These are phyloP conservation scores for Chlamydomonas eustigma DNA, from an alignment of 139 green algal genomes.

Conservation along the genomic window DNA sequence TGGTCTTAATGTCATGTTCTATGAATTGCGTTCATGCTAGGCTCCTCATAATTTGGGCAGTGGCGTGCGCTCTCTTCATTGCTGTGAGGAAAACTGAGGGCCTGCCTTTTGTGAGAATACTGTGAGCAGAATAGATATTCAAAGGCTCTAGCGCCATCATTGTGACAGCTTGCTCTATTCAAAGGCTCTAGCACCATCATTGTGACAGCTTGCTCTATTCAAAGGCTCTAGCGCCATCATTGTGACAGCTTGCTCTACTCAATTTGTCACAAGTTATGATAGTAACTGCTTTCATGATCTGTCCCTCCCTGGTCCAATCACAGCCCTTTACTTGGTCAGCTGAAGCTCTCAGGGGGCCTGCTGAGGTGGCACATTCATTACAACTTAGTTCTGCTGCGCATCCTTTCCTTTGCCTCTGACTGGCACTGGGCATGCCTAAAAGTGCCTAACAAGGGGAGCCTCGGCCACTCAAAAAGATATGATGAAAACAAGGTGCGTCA, in stretches of 20 bases:
- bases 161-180: too few species aligned
- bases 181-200: too few species aligned
- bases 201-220: too few species aligned
- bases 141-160: too few species aligned
- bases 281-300: too few species aligned
- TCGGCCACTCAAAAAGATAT: too few species aligned
- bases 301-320: too few species aligned
- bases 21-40: too few species aligned
- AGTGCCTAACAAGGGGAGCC: background rate
- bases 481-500: background rate
- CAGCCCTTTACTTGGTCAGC: slow-evolving; percentile 22
- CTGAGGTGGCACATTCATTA: slow-evolving; percentile 88
- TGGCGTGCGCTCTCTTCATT: slow-evolving; percentile 47
- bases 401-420: slow-evolving; percentile 81
- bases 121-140: too few species aligned
- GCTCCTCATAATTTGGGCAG: slow-evolving; percentile 49
- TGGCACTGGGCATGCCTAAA: slow-evolving; percentile 58
- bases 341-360: slow-evolving; percentile 60
- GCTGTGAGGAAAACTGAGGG: slow-evolving; percentile 40
- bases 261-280: too few species aligned
- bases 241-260: background rate
- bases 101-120: slow-evolving; percentile 29
- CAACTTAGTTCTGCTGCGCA: slow-evolving; percentile 80
- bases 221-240: background rate
- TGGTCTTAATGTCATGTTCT: too few species aligned